Evolutionary conservation across 1,284 basidiomycete species (phyloP), one percentile per base, ranked within the genome.

Genomic region (Ceraceosorus guamensis): DNA sequence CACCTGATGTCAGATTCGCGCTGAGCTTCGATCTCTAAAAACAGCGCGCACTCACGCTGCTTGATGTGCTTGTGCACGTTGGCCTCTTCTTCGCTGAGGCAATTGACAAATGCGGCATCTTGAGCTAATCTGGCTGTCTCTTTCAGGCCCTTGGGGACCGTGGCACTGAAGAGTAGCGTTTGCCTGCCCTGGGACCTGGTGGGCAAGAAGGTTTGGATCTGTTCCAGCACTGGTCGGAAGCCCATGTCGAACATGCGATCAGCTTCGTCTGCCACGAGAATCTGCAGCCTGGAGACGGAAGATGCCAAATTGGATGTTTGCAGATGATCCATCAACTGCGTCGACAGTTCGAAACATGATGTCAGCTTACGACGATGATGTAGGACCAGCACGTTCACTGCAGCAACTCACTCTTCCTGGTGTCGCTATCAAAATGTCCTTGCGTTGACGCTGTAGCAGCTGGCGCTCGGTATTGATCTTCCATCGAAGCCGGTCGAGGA

Each of bases 1-100:
- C 24, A 24, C 24, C 24, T 24, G 24, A 24, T 43, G 13, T 50
- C 34, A 11, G 39, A 3, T 41, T 16, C 10, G 39, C 39, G 39
- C 39, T 41, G 2, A 11, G 16, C 39, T 41, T 1, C 11, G 11
- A 11, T 41, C 39, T 2, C 16, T 11, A 2, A 11, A 11, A 35
- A 18, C 11, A 18, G 5, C 33, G 70, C 61, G 39, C 24, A 24
- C 79, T 71, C 77, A 44, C 80, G 77, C 75, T 87, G 85, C 16
- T 79, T 78, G 6, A 87, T 86, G 63, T 85, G 84, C 66, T 83
- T 79, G 71, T 87, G 85, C 0, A 83, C 83, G 65, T 85, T 84
- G 34, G 79, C 77, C 62, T 87, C 86, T 56, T 83, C 81, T 24
- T 81, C 81, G 10, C 77, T 78, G 30, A 87, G 77, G 5, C 85